Evolutionary conservation across 2,329 filamentous ascomycete species (phyloP).

Genomic region (Alternaria novae-zelandiae): DNA sequence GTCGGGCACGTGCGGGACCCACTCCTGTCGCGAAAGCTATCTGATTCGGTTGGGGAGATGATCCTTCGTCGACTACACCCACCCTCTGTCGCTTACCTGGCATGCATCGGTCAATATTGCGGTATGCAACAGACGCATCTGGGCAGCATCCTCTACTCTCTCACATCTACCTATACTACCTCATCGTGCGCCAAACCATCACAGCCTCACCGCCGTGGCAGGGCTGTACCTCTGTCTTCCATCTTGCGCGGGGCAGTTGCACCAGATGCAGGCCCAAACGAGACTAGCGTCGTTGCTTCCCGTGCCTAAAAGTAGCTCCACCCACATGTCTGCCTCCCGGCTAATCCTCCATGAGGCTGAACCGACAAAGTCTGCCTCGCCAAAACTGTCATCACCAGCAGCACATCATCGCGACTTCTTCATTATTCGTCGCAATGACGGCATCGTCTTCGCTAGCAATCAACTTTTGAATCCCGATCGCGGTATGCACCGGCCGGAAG

Average conservation of each 20-base stretch:
- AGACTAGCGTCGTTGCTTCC: constrained; percentile 10
- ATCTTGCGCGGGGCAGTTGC: constrained; percentile 12
- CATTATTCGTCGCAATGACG: constrained; percentile 11
- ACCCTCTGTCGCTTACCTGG: constrained; percentile 3
- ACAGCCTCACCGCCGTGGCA: constrained; percentile 8
- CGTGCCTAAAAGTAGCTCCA: constrained; percentile 21
- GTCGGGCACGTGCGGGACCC: constrained; percentile 8
- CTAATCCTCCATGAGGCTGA: constrained; percentile 16
- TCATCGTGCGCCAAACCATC: background rate
- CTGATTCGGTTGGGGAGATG: background rate
- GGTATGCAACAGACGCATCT: background rate
- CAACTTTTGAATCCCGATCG: constrained; percentile 4
- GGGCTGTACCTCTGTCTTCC: constrained; percentile 7
- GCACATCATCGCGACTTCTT: background rate
- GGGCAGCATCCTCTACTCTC: background rate
- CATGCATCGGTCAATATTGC: constrained; percentile 8
- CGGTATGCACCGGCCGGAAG: background rate
- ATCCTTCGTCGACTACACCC: background rate
- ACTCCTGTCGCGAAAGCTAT: background rate
- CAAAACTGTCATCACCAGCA: constrained; percentile 16
- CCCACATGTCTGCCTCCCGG: constrained; percentile 2
- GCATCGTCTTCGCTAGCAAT: constrained; percentile 8
- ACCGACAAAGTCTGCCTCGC: constrained; percentile 24
- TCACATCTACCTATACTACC: background rate
- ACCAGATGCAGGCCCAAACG: background rate